Evolutionary conservation across 2,329 filamentous ascomycete species (phyloP).

Genomic region (Daldinia sp.): DNA sequence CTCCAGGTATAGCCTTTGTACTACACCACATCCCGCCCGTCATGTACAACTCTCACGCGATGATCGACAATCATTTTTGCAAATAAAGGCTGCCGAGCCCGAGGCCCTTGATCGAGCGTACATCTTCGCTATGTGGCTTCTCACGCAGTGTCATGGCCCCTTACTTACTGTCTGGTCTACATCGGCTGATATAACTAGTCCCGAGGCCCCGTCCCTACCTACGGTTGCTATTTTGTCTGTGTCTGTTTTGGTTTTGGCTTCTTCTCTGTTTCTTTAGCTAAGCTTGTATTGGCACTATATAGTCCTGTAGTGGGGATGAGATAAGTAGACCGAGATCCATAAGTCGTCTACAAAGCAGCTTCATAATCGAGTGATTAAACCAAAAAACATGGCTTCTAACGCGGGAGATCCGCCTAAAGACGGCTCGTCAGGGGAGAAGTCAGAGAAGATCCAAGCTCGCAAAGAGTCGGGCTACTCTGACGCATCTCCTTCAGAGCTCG

Average conservation of each 20-base stretch:
- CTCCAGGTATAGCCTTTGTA: constrained; percentile 20
- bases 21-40: constrained; percentile 26
- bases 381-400: constrained; percentile 36
- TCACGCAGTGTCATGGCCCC: background rate
- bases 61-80: constrained; percentile 37
- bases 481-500: constrained; percentile 47
- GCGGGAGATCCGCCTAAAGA: constrained; percentile 28
- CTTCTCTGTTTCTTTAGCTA: constrained; percentile 3
- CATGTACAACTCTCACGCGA: constrained; percentile 35
- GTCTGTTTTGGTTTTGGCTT: background rate
- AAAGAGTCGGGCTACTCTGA: constrained; percentile 47
- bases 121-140: background rate
- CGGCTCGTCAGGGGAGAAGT: constrained; percentile 32
- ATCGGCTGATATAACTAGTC: constrained; percentile 31
- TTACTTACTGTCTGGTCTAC: constrained; percentile 2
- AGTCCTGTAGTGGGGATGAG: constrained; percentile 7
- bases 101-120: background rate
- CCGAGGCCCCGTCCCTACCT: constrained; percentile 17
- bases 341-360: constrained; percentile 4
- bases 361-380: constrained; percentile 10
- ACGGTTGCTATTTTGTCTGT: constrained; percentile 2
- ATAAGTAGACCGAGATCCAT: constrained; percentile 5
- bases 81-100: constrained; percentile 22
- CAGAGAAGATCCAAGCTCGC: constrained; percentile 34
- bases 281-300: constrained; percentile 11